Evolutionary conservation across 2,329 filamentous ascomycete genomes (phyloP).

Genomic region (Plectosphaerella cucumerina): DNA sequence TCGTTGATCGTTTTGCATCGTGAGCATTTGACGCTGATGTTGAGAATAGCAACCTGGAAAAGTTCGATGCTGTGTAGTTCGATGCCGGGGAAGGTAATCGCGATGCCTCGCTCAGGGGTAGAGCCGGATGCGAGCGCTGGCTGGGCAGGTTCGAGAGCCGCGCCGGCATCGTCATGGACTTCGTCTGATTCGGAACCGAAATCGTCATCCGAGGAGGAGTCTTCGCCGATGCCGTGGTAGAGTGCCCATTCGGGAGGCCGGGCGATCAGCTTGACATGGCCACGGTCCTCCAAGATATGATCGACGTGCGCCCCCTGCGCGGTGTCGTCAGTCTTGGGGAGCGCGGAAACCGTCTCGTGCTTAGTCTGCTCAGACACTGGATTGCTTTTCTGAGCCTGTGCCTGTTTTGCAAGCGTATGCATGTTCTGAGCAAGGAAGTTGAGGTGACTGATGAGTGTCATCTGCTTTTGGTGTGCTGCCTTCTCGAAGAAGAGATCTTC

Average conservation of each 20-base stretch:
- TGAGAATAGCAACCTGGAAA: slow-evolving; percentile 63
- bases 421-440: slow-evolving; percentile 73
- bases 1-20: slow-evolving; percentile 74
- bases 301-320: no score
- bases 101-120: slow-evolving; percentile 62
- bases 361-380: slow-evolving; percentile 11
- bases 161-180: slow-evolving; percentile 38
- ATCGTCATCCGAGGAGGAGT: slow-evolving; percentile 34
- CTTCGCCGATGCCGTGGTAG: slow-evolving; percentile 31
- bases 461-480: slow-evolving; percentile 49
- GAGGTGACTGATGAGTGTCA: slow-evolving; percentile 67
- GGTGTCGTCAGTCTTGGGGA: slow-evolving; percentile 2
- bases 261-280: slow-evolving; percentile 68
- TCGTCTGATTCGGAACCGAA: slow-evolving; percentile 44
- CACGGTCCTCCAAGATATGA: slow-evolving; percentile 43
- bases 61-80: slow-evolving; percentile 76
- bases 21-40: slow-evolving; percentile 70
- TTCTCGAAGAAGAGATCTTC: slow-evolving; percentile 62
- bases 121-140: slow-evolving; percentile 26
- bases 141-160: slow-evolving; percentile 25
- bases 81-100: slow-evolving; percentile 72
- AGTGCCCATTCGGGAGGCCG: slow-evolving; percentile 72
- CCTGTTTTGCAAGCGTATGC: slow-evolving; percentile 59
- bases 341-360: neutral
- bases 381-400: slow-evolving; percentile 18